Conservation (phyloP, 345 rosid genomes). For the Pugionium dolabratum region DNA sequence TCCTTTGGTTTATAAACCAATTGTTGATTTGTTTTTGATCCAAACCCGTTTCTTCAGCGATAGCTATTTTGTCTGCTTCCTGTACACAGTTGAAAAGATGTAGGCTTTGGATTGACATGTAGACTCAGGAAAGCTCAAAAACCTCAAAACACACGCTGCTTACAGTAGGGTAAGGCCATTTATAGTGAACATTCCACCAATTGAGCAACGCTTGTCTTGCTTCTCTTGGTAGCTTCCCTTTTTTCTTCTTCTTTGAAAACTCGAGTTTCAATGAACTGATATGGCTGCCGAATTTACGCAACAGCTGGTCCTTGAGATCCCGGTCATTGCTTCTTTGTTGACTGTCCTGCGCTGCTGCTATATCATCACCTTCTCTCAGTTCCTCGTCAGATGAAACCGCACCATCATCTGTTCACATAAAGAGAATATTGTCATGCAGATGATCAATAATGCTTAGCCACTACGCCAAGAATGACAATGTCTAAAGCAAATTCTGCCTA, state of each 20-base stretch:
- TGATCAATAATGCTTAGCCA: neutral
- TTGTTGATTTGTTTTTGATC: no score
- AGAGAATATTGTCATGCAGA: neutral
- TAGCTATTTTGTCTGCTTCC: slow-evolving; percentile 70
- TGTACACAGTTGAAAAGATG: slow-evolving; percentile 25
- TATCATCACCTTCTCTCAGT: slow-evolving; percentile 55
- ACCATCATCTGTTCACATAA: slow-evolving; percentile 50
- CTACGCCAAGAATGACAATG: neutral
- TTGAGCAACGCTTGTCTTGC: slow-evolving; percentile 69
- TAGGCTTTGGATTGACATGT: neutral
- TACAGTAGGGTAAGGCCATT: slow-evolving; percentile 92
- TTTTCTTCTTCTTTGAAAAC: slow-evolving; percentile 82
- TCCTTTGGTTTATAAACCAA: slow-evolving; percentile 1
- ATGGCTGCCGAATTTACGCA: slow-evolving; percentile 69
- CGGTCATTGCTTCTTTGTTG: slow-evolving; percentile 55
- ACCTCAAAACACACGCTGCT: neutral
- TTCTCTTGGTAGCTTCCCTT: slow-evolving; percentile 80
- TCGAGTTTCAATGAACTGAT: slow-evolving; percentile 72
- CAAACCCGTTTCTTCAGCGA: slow-evolving; percentile 50
- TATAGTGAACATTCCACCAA: slow-evolving; percentile 80
- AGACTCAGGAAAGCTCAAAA: no score
- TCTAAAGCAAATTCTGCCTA: no score
- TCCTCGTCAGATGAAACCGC: slow-evolving; percentile 71
- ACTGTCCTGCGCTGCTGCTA: slow-evolving; percentile 43
- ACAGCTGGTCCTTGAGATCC: slow-evolving; percentile 63